phyloP scores from a whole-genome alignment of 352 stramenopile species.

The Pseudoperonospora humuli region DNA sequence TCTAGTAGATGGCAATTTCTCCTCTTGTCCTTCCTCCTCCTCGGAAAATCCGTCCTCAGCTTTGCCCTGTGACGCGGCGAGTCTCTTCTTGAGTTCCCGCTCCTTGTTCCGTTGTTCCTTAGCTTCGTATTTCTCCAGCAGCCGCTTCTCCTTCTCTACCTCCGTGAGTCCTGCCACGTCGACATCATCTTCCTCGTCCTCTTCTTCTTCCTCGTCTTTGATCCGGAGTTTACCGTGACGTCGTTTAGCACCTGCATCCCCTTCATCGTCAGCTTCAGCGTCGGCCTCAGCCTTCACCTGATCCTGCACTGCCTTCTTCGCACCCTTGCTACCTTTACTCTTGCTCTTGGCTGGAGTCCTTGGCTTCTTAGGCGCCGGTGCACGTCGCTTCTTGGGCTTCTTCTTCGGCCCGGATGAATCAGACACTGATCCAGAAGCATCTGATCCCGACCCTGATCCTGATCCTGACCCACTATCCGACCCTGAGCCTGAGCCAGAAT shows the following conservation, averaged over 20 bases:
- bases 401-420: constrained; percentile 26
- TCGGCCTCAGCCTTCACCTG: constrained; percentile 42
- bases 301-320: constrained; percentile 27
- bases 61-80: constrained; percentile 51
- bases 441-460: constrained; percentile 24
- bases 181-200: constrained; percentile 43
- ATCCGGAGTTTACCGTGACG: constrained; percentile 31
- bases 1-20: constrained; percentile 38
- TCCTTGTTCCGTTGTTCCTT: constrained; percentile 80
- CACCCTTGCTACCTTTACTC: constrained; percentile 11
- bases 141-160: constrained; percentile 81
- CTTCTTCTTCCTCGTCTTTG: constrained; percentile 33
- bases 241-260: constrained; percentile 13
- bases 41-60: constrained; percentile 26
- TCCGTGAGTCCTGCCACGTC: constrained; percentile 70
- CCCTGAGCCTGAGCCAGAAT: constrained; percentile 29
- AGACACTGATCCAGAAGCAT: constrained; percentile 17
- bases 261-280: constrained; percentile 54
- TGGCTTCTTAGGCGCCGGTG: constrained; percentile 31
- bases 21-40: constrained; percentile 30
- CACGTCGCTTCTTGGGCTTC: constrained; percentile 40
- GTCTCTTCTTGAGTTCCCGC: constrained; percentile 70
- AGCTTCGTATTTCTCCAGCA: constrained; percentile 83
- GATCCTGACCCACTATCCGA: constrained; percentile 29
- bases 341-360: constrained; percentile 27